Percentiles rank a stretch among this genome's conserved stretches.
These are phyloP conservation scores for Geotrichum bryndzae DNA, from an alignment of 1,139 yeast species.

Conservation along the genomic window DNA sequence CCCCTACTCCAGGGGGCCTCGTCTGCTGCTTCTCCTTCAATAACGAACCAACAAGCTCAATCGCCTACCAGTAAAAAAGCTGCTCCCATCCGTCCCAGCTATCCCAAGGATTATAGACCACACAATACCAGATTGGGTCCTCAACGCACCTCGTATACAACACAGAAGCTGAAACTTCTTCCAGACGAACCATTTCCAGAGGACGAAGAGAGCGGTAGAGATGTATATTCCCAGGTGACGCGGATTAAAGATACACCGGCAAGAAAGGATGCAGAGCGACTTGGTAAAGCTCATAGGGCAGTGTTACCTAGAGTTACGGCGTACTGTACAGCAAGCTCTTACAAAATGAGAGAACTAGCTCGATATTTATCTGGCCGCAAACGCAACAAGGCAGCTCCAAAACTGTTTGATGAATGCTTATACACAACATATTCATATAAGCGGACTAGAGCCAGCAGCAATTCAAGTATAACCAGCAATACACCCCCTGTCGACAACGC, in stretches of 20 bases:
- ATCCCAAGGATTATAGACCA: conserved; percentile 16
- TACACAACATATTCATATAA: conserved; percentile 79
- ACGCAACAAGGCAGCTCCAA: conserved; percentile 64
- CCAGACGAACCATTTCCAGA: conserved; percentile 65
- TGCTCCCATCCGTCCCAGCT: conserved; percentile 2
- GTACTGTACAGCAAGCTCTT: conserved; percentile 37
- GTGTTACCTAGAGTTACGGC: conserved; percentile 27
- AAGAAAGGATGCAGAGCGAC: conserved; percentile 85
- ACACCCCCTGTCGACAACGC: conserved; percentile 11
- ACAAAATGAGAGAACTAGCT: conserved; percentile 76
- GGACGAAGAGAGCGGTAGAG: conserved; percentile 41
- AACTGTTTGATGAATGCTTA: conserved; percentile 85
- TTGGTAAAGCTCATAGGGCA: conserved; percentile 80
- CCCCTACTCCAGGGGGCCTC: background rate
- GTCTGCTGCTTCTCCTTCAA: background rate
- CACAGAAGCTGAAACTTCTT: conserved; percentile 76
- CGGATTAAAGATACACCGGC: conserved; percentile 88
- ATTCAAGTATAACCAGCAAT: background rate
- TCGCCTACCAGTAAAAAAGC: background rate
- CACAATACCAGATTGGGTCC: conserved; percentile 52
- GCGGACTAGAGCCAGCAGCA: conserved; percentile 37
- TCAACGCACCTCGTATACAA: conserved; percentile 80
- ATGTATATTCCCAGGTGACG: conserved; percentile 76
- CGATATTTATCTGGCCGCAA: conserved; percentile 81
- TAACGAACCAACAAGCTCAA: background rate